Percentiles rank a stretch among this genome's conserved stretches.
These are phyloP conservation scores for Hymenoscyphus repandus DNA, from an alignment of 2,329 filamentous ascomycete species.

Conservation along the genomic window DNA sequence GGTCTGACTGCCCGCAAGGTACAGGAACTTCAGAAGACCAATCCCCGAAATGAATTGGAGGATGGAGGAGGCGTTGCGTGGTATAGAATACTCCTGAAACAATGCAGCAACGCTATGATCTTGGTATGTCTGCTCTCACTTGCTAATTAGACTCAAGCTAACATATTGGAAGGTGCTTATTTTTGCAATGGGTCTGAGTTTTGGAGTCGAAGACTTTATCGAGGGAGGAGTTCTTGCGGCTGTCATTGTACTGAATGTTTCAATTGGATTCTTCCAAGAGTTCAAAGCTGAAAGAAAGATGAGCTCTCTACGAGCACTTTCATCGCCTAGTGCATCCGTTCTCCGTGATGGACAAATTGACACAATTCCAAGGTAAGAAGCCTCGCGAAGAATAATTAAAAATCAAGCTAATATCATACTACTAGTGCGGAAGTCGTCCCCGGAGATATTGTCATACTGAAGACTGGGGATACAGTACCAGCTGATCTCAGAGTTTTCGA, in stretches of 20 bases:
- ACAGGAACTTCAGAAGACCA: constrained; percentile 49
- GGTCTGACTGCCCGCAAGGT: constrained; percentile 60
- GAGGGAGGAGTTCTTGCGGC: constrained; percentile 54
- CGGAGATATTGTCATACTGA: constrained; percentile 85
- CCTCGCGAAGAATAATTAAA: not conserved
- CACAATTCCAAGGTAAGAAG: constrained; percentile 25
- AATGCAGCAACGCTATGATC: constrained; percentile 75
- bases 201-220: constrained; percentile 50
- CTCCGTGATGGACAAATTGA: constrained; percentile 49
- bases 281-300: constrained; percentile 56
- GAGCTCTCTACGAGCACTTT: constrained; percentile 48
- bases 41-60: constrained; percentile 66
- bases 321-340: constrained; percentile 50
- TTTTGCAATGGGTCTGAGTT: constrained; percentile 35
- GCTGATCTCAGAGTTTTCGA: constrained; percentile 66
- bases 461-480: constrained; percentile 92
- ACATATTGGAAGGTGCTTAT: constrained; percentile 39
- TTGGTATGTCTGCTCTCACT: constrained; percentile 43
- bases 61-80: constrained; percentile 61
- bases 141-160: constrained; percentile 11
- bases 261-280: constrained; percentile 55
- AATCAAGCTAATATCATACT: not conserved
- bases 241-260: constrained; percentile 52
- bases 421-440: constrained; percentile 52
- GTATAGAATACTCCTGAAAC: constrained; percentile 68